Evolutionary conservation across 2,329 filamentous ascomycete genomes (phyloP).

Genomic region (Dryadomyces sulphureus): DNA sequence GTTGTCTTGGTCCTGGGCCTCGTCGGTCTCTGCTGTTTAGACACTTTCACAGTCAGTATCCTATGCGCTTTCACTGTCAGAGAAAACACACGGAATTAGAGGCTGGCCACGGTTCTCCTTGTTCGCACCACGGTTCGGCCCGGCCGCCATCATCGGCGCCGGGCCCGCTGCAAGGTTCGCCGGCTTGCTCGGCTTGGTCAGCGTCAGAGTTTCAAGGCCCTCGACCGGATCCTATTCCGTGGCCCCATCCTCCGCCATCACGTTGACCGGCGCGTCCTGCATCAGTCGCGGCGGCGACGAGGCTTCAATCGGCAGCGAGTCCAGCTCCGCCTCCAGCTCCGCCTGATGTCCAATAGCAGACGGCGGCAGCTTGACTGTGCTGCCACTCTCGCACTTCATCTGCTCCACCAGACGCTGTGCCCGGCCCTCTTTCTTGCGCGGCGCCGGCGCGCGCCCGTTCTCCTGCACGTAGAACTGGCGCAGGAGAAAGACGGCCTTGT

Average conservation of each 20-base stretch:
- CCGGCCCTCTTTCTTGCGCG: conserved; percentile 39
- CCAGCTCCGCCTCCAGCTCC: not conserved
- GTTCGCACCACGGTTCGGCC: not conserved
- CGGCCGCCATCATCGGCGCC: not conserved
- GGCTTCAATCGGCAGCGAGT: not conserved
- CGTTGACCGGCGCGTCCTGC: not conserved
- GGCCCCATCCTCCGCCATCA: not conserved
- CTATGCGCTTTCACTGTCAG: no score
- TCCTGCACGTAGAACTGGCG: conserved; percentile 96
- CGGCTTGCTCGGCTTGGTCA: not conserved
- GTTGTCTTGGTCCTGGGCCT: no score
- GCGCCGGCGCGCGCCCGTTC: conserved; percentile 63
- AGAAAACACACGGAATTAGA: no score
- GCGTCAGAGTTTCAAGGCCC: not conserved
- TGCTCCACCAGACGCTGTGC: conserved; percentile 37
- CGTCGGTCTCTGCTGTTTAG: no score
- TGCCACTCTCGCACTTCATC: conserved; percentile 27
- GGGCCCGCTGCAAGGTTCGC: no score
- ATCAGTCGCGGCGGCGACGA: not conserved
- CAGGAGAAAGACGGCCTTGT: conserved; percentile 85
- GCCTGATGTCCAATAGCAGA: conserved; percentile 3
- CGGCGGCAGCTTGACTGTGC: conserved; percentile 8
- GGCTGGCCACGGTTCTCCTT: no score
- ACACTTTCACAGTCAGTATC: no score
- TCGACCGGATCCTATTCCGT: conserved; percentile 7